Evolutionary conservation across 345 rosid genomes (phyloP), one percentile per base, ranked within the genome.

Genomic region (Aquilaria yunnanensis): DNA sequence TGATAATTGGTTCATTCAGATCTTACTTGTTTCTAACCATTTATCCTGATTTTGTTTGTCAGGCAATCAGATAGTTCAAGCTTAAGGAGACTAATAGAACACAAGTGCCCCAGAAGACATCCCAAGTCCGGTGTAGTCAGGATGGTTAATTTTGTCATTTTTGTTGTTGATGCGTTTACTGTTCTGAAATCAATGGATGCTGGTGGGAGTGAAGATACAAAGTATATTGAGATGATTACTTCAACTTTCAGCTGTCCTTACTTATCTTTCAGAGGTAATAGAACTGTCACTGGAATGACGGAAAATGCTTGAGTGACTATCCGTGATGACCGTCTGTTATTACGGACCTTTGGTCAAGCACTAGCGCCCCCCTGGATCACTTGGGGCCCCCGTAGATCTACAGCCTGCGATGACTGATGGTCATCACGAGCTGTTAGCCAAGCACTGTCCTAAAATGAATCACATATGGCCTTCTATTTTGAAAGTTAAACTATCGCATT

Each of bases 231-330:
- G 61, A 75, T 70, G 78, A 64, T 86, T 55, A 63, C 76, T 0
- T 11, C 62, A 30, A 64, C 72, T 47, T 92, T 84, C 77, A 80
- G 73, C 62, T 75, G 65, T 63, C 89, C 92, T 10, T 78, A 74
- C 67, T 66, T 86, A 52, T 86, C 90, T 14, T 89, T 89, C 74
- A 83, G 76, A 81, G 98, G 98, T 85, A 72, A 37, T 37, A 37
- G 8, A 1, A 5, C 7, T 4, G 43, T 37, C 8, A 37, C 8
- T 37, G 43, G 43, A 5, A 37, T 37, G 43, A 23, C 0, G 23
- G 23, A 23, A 23, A 23, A 23, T 23, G 23, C 23, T 23, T 23
- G 23, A 23, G 23, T 23, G 23, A 23, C 1, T 23, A 23, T 23
- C 23, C 23, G 23, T 23, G 23, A 23, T 23, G 23, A 23, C 23